Percentiles rank a stretch among this genome's conserved stretches.
These are phyloP conservation scores for Hypoxylon sp. DNA, from an alignment of 2,329 filamentous ascomycete species.

Conservation along the genomic window DNA sequence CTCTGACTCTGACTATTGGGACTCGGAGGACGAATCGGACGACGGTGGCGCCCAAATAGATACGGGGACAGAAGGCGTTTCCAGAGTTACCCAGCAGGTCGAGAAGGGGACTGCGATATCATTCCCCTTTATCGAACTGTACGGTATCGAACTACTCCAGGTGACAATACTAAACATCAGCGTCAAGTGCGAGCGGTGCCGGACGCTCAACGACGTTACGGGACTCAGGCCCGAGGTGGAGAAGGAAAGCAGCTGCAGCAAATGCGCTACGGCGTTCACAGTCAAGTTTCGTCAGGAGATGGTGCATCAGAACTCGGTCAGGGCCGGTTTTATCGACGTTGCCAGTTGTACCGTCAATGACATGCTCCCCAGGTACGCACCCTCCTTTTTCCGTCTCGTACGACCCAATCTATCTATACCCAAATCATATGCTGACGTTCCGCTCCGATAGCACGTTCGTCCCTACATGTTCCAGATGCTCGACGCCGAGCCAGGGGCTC, in stretches of 20 bases:
- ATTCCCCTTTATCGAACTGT: slow-evolving; percentile 78
- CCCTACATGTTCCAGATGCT: slow-evolving; percentile 80
- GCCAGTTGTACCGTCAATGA: slow-evolving; percentile 78
- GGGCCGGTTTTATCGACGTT: slow-evolving; percentile 80
- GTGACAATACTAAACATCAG: slow-evolving; percentile 71
- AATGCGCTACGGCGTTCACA: slow-evolving; percentile 62
- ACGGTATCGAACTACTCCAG: slow-evolving; percentile 79
- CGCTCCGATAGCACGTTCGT: slow-evolving; percentile 69
- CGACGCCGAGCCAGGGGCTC: slow-evolving; percentile 72
- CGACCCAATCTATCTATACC: not conserved
- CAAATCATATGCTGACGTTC: not conserved
- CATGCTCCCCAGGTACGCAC: slow-evolving; percentile 71
- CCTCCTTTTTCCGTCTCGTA: not conserved
- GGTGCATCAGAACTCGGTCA: slow-evolving; percentile 75
- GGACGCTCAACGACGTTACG: slow-evolving; percentile 73
- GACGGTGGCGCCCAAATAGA: slow-evolving; percentile 53
- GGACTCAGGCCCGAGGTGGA: slow-evolving; percentile 65
- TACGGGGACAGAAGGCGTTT: slow-evolving; percentile 32
- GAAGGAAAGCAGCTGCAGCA: slow-evolving; percentile 63
- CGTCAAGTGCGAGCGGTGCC: slow-evolving; percentile 82
- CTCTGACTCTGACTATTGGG: slow-evolving; percentile 54
- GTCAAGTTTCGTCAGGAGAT: slow-evolving; percentile 71
- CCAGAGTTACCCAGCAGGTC: slow-evolving; percentile 49
- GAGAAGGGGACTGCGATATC: slow-evolving; percentile 80
- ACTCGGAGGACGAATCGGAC: slow-evolving; percentile 58